Evolutionary conservation across 1,139 yeast species (phyloP).

Genomic region (Saccharomycopsis hybrid): DNA sequence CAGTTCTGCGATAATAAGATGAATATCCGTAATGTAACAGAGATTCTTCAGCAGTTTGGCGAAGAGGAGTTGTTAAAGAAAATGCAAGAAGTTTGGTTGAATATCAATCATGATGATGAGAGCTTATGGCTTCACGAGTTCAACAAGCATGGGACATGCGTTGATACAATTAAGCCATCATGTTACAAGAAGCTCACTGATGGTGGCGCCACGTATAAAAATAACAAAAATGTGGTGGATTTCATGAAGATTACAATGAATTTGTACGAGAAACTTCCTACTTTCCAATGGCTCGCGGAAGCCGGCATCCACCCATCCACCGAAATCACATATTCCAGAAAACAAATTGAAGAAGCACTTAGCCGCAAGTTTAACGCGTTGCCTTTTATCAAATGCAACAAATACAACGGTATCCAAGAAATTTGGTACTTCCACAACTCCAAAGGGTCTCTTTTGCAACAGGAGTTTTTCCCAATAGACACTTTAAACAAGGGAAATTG

Average conservation of each 20-base stretch:
- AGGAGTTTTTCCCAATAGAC: slow-evolving; percentile 61
- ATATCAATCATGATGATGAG: slow-evolving; percentile 68
- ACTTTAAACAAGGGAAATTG: slow-evolving; percentile 53
- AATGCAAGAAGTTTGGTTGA: slow-evolving; percentile 70
- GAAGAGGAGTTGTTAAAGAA: slow-evolving; percentile 47
- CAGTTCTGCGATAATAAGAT: slow-evolving; percentile 69
- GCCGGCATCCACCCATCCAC: slow-evolving; percentile 68
- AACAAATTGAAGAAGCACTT: slow-evolving; percentile 62
- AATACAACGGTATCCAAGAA: slow-evolving; percentile 64
- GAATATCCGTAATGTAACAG: slow-evolving; percentile 48
- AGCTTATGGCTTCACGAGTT: slow-evolving; percentile 87
- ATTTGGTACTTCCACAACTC: slow-evolving; percentile 87
- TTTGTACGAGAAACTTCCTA: slow-evolving; percentile 59
- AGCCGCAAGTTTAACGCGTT: slow-evolving; percentile 49
- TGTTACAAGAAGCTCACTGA: slow-evolving; percentile 45
- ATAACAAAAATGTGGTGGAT: slow-evolving; percentile 66
- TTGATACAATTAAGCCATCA: slow-evolving; percentile 65
- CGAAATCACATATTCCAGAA: slow-evolving; percentile 53
- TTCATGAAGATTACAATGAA: slow-evolving; percentile 63
- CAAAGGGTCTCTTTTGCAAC: slow-evolving; percentile 64
- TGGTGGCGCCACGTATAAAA: slow-evolving; percentile 25
- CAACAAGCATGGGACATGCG: slow-evolving; percentile 94
- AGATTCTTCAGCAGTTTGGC: slow-evolving; percentile 42
- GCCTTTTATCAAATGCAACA: slow-evolving; percentile 70
- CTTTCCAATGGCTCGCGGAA: slow-evolving; percentile 52